A percentile compares a stretch with the other conserved stretches of the same genome.
Evolutionary conservation across 2,329 filamentous ascomycete genomes (phyloP).

Genomic region (Arthrocladium fulminans): DNA sequence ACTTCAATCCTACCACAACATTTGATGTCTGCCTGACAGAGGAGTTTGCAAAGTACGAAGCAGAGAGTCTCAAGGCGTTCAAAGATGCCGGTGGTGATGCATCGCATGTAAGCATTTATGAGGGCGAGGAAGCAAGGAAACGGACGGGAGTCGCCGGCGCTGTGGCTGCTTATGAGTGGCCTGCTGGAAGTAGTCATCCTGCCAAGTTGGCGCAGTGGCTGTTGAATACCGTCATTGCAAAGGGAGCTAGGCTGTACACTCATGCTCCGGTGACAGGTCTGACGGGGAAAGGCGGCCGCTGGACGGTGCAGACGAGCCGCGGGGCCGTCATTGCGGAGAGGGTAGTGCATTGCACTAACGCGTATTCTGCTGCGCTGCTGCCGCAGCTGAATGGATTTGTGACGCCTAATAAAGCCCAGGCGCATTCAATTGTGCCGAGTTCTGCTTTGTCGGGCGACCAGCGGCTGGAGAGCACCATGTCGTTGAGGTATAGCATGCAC

Average conservation of each 20-base stretch:
- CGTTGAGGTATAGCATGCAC: conserved; percentile 33
- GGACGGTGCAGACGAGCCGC: conserved; percentile 38
- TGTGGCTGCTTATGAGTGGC: conserved; percentile 44
- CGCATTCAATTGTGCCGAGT: conserved; percentile 37
- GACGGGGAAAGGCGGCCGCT: conserved; percentile 21
- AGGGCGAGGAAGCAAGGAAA: conserved; percentile 32
- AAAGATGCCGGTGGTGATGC: conserved; percentile 37
- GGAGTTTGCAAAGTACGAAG: conserved; percentile 40
- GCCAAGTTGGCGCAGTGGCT: conserved; percentile 44
- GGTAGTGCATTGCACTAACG: conserved; percentile 53
- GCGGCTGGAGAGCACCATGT: conserved; percentile 29
- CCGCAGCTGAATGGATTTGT: conserved; percentile 32
- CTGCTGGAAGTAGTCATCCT: conserved; percentile 42
- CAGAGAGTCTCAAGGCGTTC: conserved; percentile 33
- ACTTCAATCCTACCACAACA: conserved; percentile 40
- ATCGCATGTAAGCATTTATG: conserved; percentile 28
- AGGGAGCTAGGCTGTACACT: conserved; percentile 36
- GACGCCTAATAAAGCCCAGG: conserved; percentile 38
- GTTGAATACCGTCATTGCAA: conserved; percentile 29
- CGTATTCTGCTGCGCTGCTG: conserved; percentile 43
- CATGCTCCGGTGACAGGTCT: conserved; percentile 34
- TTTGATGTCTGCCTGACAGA: conserved; percentile 43
- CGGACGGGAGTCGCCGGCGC: conserved; percentile 33
- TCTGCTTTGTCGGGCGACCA: conserved; percentile 29
- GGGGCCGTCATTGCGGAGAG: conserved; percentile 41